These are phyloP conservation scores for Dactylellina parvicollis DNA, from an alignment of 2,329 filamentous ascomycete species.

Conservation along the genomic window DNA sequence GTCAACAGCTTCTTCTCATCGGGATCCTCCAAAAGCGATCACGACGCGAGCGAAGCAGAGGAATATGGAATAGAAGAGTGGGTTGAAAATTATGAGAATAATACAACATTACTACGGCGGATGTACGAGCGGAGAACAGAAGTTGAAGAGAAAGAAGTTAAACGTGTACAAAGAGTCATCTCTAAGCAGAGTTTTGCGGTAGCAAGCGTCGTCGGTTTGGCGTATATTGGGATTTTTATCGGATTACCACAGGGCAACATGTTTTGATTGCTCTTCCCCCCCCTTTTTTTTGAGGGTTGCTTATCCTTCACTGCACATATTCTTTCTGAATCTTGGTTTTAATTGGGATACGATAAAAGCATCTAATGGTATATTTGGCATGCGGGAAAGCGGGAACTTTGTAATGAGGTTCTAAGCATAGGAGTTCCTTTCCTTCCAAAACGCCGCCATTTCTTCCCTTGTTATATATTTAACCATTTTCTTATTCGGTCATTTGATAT, in stretches of 20 bases:
- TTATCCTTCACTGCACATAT: constrained; percentile 34
- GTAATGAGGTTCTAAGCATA: constrained; percentile 35
- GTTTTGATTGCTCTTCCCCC: constrained; percentile 27
- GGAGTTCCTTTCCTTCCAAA: constrained; percentile 29
- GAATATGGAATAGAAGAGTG: constrained; percentile 51
- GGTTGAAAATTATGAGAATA: constrained; percentile 52
- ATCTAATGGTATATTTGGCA: constrained; percentile 27
- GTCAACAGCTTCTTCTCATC: constrained; percentile 44
- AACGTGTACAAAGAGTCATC: constrained; percentile 54
- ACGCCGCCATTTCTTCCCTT: constrained; percentile 10
- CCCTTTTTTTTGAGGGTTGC: constrained; percentile 2
- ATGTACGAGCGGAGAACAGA: constrained; percentile 47
- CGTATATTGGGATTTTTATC: constrained; percentile 53
- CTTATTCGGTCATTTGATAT: neutral
- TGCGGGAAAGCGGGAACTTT: constrained; percentile 11
- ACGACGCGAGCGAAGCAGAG: constrained; percentile 37
- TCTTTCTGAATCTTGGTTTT: constrained; percentile 23
- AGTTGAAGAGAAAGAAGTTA: constrained; percentile 52
- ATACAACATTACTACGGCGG: constrained; percentile 44
- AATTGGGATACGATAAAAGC: constrained; percentile 50
- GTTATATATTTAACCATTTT: constrained; percentile 28
- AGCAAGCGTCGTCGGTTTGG: constrained; percentile 45
- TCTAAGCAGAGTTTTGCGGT: constrained; percentile 51
- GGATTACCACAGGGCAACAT: constrained; percentile 48
- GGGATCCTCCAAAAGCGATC: constrained; percentile 26